phyloP scores from a whole-genome alignment of 2,329 filamentous ascomycete genomes.

The Exserohilum turcica region DNA sequence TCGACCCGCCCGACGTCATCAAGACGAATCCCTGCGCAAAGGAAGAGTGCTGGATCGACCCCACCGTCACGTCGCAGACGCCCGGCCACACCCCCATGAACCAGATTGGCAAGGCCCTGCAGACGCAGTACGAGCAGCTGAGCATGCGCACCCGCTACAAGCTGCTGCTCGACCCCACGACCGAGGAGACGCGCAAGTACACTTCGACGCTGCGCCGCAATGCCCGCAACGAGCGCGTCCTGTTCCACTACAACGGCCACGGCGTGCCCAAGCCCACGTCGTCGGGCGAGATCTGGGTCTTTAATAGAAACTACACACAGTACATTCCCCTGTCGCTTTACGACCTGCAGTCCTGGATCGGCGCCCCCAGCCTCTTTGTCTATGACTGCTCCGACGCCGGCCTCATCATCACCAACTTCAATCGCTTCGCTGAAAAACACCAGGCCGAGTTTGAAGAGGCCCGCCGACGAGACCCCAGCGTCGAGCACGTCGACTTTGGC shows the following conservation, averaged over 20 bases:
- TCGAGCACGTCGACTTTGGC: conserved; percentile 67
- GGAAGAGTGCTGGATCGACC: conserved; percentile 96
- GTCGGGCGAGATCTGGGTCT: conserved; percentile 98
- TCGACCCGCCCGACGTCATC: conserved; percentile 95
- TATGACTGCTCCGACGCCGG: conserved; percentile 98
- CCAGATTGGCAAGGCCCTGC: conserved; percentile 93
- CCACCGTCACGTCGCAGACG: conserved; percentile 72
- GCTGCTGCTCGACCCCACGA: conserved; percentile 92
- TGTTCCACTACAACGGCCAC: conserved; percentile 99
- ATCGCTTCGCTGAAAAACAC: conserved; percentile 92
- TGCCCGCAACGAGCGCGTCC: conserved; percentile 90
- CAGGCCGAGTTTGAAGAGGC: conserved; percentile 84
- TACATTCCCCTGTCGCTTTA: conserved; percentile 97
- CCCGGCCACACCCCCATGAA: conserved; percentile 82
- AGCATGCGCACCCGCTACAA: conserved; percentile 97
- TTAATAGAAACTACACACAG: conserved; percentile 98
- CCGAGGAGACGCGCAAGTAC: conserved; percentile 97
- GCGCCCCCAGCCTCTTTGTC: conserved; percentile 92
- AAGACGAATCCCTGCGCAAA: conserved; percentile 94
- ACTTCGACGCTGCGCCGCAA: conserved; percentile 87
- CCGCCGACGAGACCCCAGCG: conserved; percentile 74
- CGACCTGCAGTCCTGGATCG: conserved; percentile 93
- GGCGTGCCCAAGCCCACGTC: conserved; percentile 94
- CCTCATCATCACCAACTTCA: conserved; percentile 93
- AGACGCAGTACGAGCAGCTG: conserved; percentile 93